These are phyloP conservation scores for Saraca asoca DNA, from an alignment of 331 rosid genomes.

Conservation along the genomic window DNA sequence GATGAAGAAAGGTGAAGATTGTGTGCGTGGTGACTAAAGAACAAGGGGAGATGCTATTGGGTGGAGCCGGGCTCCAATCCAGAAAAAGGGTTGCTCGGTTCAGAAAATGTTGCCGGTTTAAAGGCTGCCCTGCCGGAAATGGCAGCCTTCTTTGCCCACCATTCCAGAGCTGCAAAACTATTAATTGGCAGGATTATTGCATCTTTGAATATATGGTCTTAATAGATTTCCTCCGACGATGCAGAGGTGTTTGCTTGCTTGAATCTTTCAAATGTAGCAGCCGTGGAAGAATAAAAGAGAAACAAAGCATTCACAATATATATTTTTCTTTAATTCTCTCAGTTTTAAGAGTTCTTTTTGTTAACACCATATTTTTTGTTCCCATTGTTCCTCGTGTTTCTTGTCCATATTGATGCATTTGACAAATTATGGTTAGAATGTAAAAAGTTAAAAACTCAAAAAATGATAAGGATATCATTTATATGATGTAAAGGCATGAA, in stretches of 20 bases:
- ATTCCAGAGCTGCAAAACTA: conserved; percentile 38
- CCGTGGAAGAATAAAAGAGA: conserved; percentile 11
- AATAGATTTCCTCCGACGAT: conserved; percentile 4
- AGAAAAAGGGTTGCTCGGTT: conserved; percentile 9
- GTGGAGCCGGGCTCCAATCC: conserved; percentile 14
- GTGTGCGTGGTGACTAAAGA: conserved; percentile 34
- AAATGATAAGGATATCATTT: conserved; percentile 28
- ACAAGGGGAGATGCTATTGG: conserved; percentile 33
- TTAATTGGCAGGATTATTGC: conserved; percentile 3
- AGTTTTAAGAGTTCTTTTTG: conserved; percentile 18
- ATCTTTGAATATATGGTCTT: conserved; percentile 11
- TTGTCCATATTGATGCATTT: conserved; percentile 32
- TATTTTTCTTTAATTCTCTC: conserved; percentile 25
- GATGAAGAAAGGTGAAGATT: conserved; percentile 34
- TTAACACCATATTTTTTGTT: neutral
- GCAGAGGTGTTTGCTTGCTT: conserved; percentile 25
- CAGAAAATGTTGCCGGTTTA: conserved; percentile 10
- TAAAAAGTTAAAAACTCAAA: neutral
- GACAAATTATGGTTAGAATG: conserved; percentile 23
- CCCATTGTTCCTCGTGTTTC: neutral
- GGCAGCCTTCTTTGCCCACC: conserved; percentile 42
- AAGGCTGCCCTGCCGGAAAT: conserved; percentile 28
- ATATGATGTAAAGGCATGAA: conserved; percentile 34
- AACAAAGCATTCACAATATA: neutral
- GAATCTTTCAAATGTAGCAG: conserved; percentile 13